Conservation (phyloP, 345 rosid species). For the Reutealis trisperma region DNA sequence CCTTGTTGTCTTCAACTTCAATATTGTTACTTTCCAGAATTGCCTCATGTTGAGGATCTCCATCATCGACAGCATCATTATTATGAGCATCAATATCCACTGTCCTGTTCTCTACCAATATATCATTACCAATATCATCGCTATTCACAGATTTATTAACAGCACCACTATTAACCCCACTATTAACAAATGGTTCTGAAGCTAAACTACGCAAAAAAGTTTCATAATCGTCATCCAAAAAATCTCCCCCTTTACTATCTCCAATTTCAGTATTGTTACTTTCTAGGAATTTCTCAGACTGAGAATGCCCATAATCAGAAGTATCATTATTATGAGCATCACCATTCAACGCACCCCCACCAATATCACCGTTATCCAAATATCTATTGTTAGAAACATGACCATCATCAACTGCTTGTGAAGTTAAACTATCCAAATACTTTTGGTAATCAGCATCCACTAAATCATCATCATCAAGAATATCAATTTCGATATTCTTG, state of each 20-base stretch:
- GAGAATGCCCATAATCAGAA: no score
- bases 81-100: not conserved
- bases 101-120: not conserved
- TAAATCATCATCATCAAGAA: not conserved
- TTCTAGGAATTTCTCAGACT: no score
- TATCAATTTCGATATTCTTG: not conserved
- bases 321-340: no score
- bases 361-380: not conserved
- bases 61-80: not conserved
- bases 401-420: not conserved
- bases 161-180: no score
- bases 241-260: no score
- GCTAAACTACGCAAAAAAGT: no score
- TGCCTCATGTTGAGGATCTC: not conserved
- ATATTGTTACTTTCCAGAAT: not conserved
- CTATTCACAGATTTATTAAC: no score
- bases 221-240: no score
- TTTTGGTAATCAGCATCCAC: conserved; percentile 20
- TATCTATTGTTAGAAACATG: not conserved
- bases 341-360: not conserved
- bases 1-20: not conserved
- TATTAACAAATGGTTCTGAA: no score
- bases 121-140: not conserved
- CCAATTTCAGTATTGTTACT: no score
- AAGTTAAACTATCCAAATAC: conserved; percentile 1